A percentile compares a stretch with the other conserved stretches of the same genome.
These are phyloP conservation scores for Neurospora hispaniola DNA, from an alignment of 495 filamentous ascomycete genomes.

Conservation along the genomic window DNA sequence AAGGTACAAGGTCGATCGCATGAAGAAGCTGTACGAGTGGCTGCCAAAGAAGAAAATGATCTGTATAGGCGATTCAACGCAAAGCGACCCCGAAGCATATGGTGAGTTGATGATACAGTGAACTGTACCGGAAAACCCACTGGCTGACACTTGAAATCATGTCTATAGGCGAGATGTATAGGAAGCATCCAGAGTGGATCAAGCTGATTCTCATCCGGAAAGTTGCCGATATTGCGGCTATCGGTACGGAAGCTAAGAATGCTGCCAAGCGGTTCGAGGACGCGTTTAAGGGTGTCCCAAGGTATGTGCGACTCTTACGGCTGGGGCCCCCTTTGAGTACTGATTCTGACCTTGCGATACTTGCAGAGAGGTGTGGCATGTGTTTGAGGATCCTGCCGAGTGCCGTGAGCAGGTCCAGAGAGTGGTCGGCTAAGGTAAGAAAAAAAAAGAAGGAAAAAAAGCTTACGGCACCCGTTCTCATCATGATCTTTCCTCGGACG, in stretches of 20 bases:
- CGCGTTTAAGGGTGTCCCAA: slow-evolving; percentile 67
- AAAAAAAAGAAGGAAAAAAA: neutral
- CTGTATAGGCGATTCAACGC: slow-evolving; percentile 81
- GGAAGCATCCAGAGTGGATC: slow-evolving; percentile 58
- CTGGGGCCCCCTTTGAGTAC: neutral
- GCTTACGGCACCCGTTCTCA: neutral
- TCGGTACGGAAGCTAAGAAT: slow-evolving; percentile 64
- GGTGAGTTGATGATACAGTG: slow-evolving; percentile 37
- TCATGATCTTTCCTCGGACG: neutral
- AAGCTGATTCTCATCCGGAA: slow-evolving; percentile 72
- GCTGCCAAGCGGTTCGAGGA: slow-evolving; percentile 61
- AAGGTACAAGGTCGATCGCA: slow-evolving; percentile 76
- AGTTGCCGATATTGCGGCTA: slow-evolving; percentile 62
- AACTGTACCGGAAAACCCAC: neutral
- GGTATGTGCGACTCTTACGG: slow-evolving; percentile 5
- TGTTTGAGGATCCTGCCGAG: slow-evolving; percentile 68
- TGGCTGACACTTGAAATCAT: slow-evolving; percentile 3
- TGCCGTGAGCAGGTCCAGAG: slow-evolving; percentile 31
- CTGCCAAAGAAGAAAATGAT: slow-evolving; percentile 71
- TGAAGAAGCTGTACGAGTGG: slow-evolving; percentile 64
- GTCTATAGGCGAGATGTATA: slow-evolving; percentile 23
- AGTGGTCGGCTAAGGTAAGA: slow-evolving; percentile 9
- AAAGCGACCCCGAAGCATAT: slow-evolving; percentile 86
- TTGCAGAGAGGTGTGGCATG: slow-evolving; percentile 52
- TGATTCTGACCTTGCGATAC: neutral